Evolutionary conservation across 441 rosid species (phyloP).

Genomic region (Capsella rubella): DNA sequence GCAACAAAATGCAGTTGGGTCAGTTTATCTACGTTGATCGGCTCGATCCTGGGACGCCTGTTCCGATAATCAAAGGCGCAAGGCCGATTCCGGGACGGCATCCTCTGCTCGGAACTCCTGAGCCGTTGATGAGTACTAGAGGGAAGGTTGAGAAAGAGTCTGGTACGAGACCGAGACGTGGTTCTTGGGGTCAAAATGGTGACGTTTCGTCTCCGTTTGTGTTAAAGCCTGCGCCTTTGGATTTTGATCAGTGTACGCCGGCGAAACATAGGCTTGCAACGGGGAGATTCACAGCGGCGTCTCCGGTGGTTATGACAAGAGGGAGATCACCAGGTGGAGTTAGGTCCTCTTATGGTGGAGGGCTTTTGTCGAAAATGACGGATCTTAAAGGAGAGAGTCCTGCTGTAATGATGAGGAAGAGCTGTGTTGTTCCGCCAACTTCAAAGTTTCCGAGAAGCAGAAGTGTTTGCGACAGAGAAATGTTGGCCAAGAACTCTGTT

Average conservation of each 20-base stretch:
- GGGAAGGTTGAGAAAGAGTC: slow-evolving; percentile 55
- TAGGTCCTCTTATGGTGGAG: slow-evolving; percentile 81
- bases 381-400: slow-evolving; percentile 72
- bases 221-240: slow-evolving; percentile 80
- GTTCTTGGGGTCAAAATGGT: slow-evolving; percentile 79
- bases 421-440: slow-evolving; percentile 67
- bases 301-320: slow-evolving; percentile 58
- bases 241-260: slow-evolving; percentile 89
- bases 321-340: slow-evolving; percentile 53
- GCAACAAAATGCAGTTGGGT: slow-evolving; percentile 91
- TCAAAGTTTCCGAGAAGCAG: slow-evolving; percentile 76
- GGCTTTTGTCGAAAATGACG: slow-evolving; percentile 61
- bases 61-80: slow-evolving; percentile 79
- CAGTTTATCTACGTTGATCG: slow-evolving; percentile 87
- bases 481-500: slow-evolving; percentile 48
- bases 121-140: slow-evolving; percentile 72
- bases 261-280: slow-evolving; percentile 53
- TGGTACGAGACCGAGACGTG: slow-evolving; percentile 60
- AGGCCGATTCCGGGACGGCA: slow-evolving; percentile 92
- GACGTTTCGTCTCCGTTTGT: slow-evolving; percentile 62
- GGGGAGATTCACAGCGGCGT: slow-evolving; percentile 47
- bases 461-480: slow-evolving; percentile 71
- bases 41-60: slow-evolving; percentile 88
- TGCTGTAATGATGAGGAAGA: slow-evolving; percentile 70
- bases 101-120: slow-evolving; percentile 84